Percentiles rank a stretch among this genome's conserved stretches.
These are phyloP conservation scores for Aspergillus pseudoglaucus DNA, from an alignment of 2,329 filamentous ascomycete genomes.

Conservation along the genomic window DNA sequence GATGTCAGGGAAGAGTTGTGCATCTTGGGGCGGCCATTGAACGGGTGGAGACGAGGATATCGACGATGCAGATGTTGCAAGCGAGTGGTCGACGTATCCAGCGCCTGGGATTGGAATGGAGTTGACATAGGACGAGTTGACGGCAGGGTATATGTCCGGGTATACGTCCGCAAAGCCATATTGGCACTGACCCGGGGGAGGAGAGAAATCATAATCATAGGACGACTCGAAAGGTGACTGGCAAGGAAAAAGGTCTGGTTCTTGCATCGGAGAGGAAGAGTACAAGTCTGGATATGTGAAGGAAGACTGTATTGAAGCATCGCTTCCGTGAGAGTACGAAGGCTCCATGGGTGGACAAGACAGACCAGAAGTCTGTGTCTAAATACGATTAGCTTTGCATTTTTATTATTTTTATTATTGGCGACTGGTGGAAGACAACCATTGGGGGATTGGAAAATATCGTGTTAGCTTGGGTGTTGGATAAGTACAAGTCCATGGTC, in stretches of 20 bases:
- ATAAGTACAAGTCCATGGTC: background rate
- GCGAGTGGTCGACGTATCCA: slow-evolving; percentile 3
- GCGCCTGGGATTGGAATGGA: slow-evolving; percentile 1
- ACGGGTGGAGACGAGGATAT: background rate
- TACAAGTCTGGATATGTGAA: slow-evolving; percentile 14
- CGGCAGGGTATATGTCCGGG: background rate
- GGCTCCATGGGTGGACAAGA: slow-evolving; percentile 12
- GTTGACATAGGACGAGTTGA: background rate
- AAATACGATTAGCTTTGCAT: background rate
- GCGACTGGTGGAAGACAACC: background rate
- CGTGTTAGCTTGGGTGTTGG: background rate
- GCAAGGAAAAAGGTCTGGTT: slow-evolving; percentile 3
- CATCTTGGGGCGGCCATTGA: background rate
- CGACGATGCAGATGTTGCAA: slow-evolving; percentile 10
- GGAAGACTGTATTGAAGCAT: slow-evolving; percentile 11
- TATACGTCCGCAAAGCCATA: background rate
- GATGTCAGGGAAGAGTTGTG: background rate
- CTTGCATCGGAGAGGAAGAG: slow-evolving; percentile 5
- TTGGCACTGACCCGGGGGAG: background rate
- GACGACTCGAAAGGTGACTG: slow-evolving; percentile 4
- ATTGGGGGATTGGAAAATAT: background rate
- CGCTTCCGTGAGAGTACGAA: slow-evolving; percentile 15
- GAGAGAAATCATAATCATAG: background rate
- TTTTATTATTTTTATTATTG: background rate
- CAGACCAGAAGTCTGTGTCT: background rate